These are phyloP conservation scores for Quercus mongolica DNA, from an alignment of 306 rosid genomes.

Conservation along the genomic window DNA sequence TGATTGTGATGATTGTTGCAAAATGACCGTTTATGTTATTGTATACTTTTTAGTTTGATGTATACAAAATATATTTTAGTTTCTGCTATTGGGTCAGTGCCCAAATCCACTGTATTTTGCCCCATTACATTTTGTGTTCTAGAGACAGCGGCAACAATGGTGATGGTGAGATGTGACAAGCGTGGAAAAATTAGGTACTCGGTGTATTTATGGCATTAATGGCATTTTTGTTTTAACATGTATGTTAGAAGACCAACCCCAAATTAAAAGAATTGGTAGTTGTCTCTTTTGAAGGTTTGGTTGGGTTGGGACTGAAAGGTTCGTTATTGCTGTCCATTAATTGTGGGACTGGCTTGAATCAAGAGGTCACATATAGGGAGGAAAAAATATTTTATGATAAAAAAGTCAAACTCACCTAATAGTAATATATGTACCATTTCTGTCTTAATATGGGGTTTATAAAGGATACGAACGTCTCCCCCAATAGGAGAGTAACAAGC, in stretches of 20 bases:
- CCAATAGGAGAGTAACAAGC: no score
- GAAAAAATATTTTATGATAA: no score
- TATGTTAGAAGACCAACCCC: neutral
- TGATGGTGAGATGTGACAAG: constrained; percentile 5
- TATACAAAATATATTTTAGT: constrained; percentile 14
- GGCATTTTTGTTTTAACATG: neutral
- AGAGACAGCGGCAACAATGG: constrained; percentile 9
- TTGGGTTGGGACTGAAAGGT: neutral
- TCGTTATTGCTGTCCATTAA: neutral
- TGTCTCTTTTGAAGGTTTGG: neutral
- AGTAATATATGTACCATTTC: no score
- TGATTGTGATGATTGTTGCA: constrained; percentile 19
- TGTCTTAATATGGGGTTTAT: no score
- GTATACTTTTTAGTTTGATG: constrained; percentile 20
- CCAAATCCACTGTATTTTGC: constrained; percentile 2
- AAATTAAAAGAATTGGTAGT: neutral
- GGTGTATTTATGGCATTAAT: constrained; percentile 9
- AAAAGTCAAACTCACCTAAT: no score
- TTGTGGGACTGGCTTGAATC: neutral
- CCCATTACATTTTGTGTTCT: neutral
- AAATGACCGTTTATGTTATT: constrained; percentile 18
- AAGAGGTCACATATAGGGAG: no score
- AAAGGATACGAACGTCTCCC: no score
- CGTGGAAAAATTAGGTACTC: constrained; percentile 24
- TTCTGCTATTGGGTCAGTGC: constrained; percentile 16